Conservation (phyloP, 2,329 filamentous ascomycete species). For the Colletotrichum eremochloae region DNA sequence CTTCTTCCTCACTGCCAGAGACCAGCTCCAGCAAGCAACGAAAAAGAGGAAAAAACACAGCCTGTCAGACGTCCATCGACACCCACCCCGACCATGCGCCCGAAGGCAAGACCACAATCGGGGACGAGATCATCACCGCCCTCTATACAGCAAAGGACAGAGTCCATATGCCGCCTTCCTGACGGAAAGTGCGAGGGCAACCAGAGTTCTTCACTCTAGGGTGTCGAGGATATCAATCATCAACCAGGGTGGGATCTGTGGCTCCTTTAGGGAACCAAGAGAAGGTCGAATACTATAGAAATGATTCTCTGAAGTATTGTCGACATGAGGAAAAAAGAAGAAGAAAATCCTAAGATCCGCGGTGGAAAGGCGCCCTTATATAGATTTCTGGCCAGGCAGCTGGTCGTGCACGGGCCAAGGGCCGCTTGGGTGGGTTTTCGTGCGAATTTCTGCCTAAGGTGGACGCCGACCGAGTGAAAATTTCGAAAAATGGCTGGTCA, state of each 20-base stretch:
- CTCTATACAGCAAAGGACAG: slow-evolving; percentile 75
- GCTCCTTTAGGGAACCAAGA: slow-evolving; percentile 94
- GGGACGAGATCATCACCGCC: slow-evolving; percentile 95
- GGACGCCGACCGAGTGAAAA: slow-evolving; percentile 17
- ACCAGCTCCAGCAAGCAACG: slow-evolving; percentile 64
- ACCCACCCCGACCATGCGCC: slow-evolving; percentile 84
- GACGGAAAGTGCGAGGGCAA: slow-evolving; percentile 72
- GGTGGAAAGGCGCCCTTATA: slow-evolving; percentile 53
- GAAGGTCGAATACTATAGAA: slow-evolving; percentile 97
- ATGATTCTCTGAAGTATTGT: slow-evolving; percentile 87
- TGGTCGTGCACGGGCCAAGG: slow-evolving; percentile 15
- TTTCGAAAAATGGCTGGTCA: slow-evolving; percentile 33
- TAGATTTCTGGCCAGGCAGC: slow-evolving; percentile 47
- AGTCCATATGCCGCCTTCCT: slow-evolving; percentile 67
- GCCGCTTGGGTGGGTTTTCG: neutral
- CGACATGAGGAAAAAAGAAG: slow-evolving; percentile 68
- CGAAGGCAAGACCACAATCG: slow-evolving; percentile 78
- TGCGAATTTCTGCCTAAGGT: slow-evolving; percentile 23
- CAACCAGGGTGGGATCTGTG: slow-evolving; percentile 96
- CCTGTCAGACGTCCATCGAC: slow-evolving; percentile 93
- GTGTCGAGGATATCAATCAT: slow-evolving; percentile 91
- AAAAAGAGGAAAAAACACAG: slow-evolving; percentile 63
- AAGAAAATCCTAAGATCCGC: slow-evolving; percentile 54
- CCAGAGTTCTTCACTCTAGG: slow-evolving; percentile 85
- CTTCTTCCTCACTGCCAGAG: slow-evolving; percentile 66